Base-by-base conservation (phyloP, 176 grass and related monocot species). In the Puya raimondii region DNA sequence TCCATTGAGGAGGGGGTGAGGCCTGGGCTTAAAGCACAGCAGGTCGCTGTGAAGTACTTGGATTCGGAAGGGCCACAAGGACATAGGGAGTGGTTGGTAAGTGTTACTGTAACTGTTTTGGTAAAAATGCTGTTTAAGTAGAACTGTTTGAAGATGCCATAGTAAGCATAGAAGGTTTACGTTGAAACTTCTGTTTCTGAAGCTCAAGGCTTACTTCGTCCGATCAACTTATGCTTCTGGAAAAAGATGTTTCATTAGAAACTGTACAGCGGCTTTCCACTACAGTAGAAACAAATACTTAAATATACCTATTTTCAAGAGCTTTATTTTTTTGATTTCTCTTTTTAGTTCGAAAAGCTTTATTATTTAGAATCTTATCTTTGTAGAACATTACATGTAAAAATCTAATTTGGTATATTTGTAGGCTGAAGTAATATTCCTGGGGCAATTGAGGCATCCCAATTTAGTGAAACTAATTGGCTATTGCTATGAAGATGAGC, bases 41-140 rank as follows among this genome's bases (percentile, higher is more conserved):
- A 89, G 23, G 86, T 96, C 51, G 93, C 93, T 13, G 93, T 96
- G 56, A 96, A 96, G 89, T 92, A 91, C 66, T 82, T 96, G 63
- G 93, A 92, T 23, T 75, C 80, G 72, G 88, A 90, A 63, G 93
- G 93, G 63, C 74, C 70, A 0, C 93, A 92, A 78, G 93, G 93
- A 0, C 89, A 96, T 71, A 71, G 88, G 54, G 93, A 96, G 82
- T 96, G 93, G 93, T 83, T 96, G 93, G 92, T 96, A 68, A 70
- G 82, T 22, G 25, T 58, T 14, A 51, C 33, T 5, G 4, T 1
- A 8, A 8, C 33, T 42, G 33, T 5, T 42, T 33, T 0, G 6
- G 33, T 42, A 7, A 7, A 42, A 42, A 1, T 42, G 33, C 0
- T 42, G 6, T 42, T 42, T 42, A 7, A 42, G 4, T 42, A 42